phyloP scores from a whole-genome alignment of 164 flowering plant genomes.

The Macadamia tetraphylla region DNA sequence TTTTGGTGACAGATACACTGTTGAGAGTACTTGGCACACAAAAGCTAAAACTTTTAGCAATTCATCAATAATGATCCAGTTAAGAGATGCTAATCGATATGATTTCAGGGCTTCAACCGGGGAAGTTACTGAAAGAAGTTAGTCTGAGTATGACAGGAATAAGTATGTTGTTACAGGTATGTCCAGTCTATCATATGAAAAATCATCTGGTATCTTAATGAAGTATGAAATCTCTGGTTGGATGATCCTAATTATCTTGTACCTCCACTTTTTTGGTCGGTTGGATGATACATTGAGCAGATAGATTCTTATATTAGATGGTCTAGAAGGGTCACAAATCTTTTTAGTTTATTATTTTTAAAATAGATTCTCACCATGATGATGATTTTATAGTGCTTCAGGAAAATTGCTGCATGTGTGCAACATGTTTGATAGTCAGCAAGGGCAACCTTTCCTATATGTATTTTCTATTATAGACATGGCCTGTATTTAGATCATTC shows the following conservation, averaged over 20 bases:
- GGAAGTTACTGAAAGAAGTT: conserved; percentile 38
- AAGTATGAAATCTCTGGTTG: not conserved
- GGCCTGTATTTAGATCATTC: too few relatives aligned
- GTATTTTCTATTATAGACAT: too few relatives aligned
- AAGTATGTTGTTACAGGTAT: conserved; percentile 25
- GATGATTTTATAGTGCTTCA: too few relatives aligned
- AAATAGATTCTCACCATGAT: too few relatives aligned
- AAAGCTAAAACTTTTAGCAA: conserved; percentile 23
- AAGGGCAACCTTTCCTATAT: too few relatives aligned
- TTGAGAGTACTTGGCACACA: conserved; percentile 49
- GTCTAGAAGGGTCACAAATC: too few relatives aligned
- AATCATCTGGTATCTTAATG: not conserved
- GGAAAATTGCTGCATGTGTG: too few relatives aligned
- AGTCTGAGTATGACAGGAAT: conserved; percentile 34
- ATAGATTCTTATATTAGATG: too few relatives aligned
- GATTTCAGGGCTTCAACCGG: conserved; percentile 40
- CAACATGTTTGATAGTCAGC: too few relatives aligned
- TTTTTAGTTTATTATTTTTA: too few relatives aligned
- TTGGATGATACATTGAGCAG: too few relatives aligned
- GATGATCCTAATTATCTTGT: too few relatives aligned
- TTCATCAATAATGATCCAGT: conserved; percentile 30
- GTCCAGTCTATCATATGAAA: not conserved
- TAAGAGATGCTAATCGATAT: conserved; percentile 49
- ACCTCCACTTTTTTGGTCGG: not conserved
- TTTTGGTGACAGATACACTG: conserved; percentile 31